These are phyloP conservation scores for Podaxis sp. DNA, from an alignment of 768 basidiomycete genomes.

Conservation along the genomic window DNA sequence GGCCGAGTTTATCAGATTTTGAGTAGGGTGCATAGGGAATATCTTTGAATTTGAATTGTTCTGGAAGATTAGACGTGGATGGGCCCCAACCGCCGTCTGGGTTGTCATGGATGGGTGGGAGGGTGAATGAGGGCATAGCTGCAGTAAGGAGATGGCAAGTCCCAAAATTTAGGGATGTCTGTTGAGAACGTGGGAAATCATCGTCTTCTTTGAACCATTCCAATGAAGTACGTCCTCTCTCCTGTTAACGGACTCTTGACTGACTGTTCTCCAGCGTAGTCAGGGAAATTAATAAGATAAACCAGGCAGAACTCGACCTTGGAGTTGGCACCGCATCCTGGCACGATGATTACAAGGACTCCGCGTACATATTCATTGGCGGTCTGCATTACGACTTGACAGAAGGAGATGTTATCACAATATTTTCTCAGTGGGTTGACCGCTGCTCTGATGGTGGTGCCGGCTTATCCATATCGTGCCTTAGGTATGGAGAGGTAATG, in stretches of 20 bases:
- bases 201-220: constrained; percentile 21
- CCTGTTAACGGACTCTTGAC: constrained; percentile 10
- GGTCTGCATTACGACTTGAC: constrained; percentile 87
- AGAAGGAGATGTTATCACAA: constrained; percentile 95
- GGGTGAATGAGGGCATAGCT: constrained; percentile 75
- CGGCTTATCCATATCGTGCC: background rate
- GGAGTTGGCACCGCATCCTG: constrained; percentile 74
- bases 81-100: constrained; percentile 95
- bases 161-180: constrained; percentile 26
- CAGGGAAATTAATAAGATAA: constrained; percentile 91
- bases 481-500: constrained; percentile 94
- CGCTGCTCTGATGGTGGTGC: background rate
- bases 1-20: constrained; percentile 97
- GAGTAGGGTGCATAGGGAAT: constrained; percentile 99
- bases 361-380: constrained; percentile 93
- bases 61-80: constrained; percentile 74
- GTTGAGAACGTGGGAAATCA: constrained; percentile 36
- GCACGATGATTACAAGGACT: constrained; percentile 98
- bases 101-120: constrained; percentile 89
- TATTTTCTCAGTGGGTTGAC: constrained; percentile 89
- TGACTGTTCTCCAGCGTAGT: constrained; percentile 62
- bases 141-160: constrained; percentile 15
- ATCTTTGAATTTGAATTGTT: constrained; percentile 96
- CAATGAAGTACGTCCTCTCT: constrained; percentile 68
- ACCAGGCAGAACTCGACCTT: constrained; percentile 83